Percentiles rank a stretch among this genome's conserved stretches.
These are phyloP conservation scores for Pythium rhizo-oryzae DNA, from an alignment of 352 stramenopile species.

Conservation along the genomic window DNA sequence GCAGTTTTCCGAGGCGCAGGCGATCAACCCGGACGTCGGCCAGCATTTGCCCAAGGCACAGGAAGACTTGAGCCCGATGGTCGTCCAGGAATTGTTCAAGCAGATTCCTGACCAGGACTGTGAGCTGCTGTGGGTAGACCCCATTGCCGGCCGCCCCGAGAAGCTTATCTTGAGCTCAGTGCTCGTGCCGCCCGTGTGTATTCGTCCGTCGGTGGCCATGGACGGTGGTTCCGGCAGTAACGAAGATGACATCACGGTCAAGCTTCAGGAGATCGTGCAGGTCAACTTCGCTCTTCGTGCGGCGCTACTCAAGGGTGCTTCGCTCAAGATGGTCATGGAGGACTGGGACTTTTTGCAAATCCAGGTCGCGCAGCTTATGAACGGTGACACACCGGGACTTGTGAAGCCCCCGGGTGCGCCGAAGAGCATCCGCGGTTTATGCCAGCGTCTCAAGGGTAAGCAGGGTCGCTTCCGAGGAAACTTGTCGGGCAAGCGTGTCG, in stretches of 20 bases:
- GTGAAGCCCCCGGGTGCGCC: slow-evolving; percentile 92
- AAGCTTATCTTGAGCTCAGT: slow-evolving; percentile 98
- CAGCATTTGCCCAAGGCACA: slow-evolving; percentile 87
- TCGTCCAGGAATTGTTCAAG: slow-evolving; percentile 95
- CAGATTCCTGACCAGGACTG: slow-evolving; percentile 98
- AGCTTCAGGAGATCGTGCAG: slow-evolving; percentile 99
- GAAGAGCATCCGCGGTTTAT: slow-evolving; percentile 97
- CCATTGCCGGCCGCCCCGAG: slow-evolving; percentile 94
- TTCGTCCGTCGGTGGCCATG: slow-evolving; percentile 98
- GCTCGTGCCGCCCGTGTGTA: slow-evolving; percentile 98
- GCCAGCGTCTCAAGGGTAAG: slow-evolving; percentile 98
- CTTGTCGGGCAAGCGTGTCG: slow-evolving; percentile 98
- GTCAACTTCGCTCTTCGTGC: slow-evolving; percentile 97
- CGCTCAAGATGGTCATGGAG: slow-evolving; percentile 99
- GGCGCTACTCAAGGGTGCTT: slow-evolving; percentile 94
- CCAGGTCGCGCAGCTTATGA: slow-evolving; percentile 98
- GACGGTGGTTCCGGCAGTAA: slow-evolving; percentile 95
- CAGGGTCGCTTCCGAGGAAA: slow-evolving; percentile 99
- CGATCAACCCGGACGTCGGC: slow-evolving; percentile 84
- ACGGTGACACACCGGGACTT: slow-evolving; percentile 97
- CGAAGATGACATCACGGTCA: slow-evolving; percentile 99
- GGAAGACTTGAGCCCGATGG: slow-evolving; percentile 90
- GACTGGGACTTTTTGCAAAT: slow-evolving; percentile 99
- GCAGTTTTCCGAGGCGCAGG: slow-evolving; percentile 77
- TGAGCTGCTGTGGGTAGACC: slow-evolving; percentile 97